These are phyloP conservation scores for Fusarium graminum DNA, from an alignment of 2,329 filamentous ascomycete species.

Conservation along the genomic window DNA sequence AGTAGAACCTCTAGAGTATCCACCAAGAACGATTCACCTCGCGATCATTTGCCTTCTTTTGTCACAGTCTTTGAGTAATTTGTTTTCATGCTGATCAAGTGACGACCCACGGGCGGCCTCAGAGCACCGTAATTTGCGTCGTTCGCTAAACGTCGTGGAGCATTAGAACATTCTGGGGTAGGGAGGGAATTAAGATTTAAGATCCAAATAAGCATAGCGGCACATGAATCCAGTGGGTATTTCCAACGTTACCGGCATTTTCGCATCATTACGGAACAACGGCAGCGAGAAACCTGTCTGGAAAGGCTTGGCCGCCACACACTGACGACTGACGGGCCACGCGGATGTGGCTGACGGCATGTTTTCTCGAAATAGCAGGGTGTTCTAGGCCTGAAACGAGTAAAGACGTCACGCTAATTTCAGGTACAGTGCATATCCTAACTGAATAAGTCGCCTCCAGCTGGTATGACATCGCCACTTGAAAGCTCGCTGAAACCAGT, in stretches of 20 bases:
- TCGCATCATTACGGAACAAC: constrained; percentile 4
- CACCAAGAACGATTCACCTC: neutral
- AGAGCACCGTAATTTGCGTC: neutral
- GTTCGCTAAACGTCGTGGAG: too few species aligned
- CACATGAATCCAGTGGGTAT: neutral
- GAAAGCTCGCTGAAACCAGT: constrained; percentile 6
- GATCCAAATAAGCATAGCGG: constrained; percentile 11
- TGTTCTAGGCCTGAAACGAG: constrained; percentile 13
- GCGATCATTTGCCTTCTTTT: neutral
- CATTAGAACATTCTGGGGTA: constrained; percentile 12
- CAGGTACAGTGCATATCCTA: constrained; percentile 4
- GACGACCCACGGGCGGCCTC: constrained; percentile 6
- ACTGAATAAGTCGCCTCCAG: neutral
- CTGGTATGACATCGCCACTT: constrained; percentile 30
- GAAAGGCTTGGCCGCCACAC: constrained; percentile 15
- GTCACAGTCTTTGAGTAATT: neutral
- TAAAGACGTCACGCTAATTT: neutral
- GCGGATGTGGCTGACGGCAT: constrained; percentile 18
- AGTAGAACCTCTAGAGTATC: neutral
- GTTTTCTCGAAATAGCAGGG: constrained; percentile 27
- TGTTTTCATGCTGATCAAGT: neutral
- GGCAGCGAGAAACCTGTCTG: neutral
- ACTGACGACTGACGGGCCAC: constrained; percentile 6
- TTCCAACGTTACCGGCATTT: neutral
- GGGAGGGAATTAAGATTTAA: constrained; percentile 8